Conservation (phyloP, 306 rosid species). For the Alnus glutinosa region DNA sequence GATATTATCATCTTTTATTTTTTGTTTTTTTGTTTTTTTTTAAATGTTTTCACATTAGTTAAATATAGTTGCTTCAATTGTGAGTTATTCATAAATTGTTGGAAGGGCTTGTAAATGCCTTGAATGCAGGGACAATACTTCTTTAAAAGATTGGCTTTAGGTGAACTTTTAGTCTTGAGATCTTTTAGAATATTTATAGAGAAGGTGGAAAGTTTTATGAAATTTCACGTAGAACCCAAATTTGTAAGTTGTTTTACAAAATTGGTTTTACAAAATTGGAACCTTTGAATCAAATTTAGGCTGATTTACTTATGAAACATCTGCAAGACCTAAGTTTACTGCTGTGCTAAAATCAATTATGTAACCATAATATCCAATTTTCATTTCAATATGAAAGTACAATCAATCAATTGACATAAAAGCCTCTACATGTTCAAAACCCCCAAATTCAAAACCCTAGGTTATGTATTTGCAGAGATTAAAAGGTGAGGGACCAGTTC, state of each 20-base stretch:
- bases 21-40: not conserved
- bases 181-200: not conserved
- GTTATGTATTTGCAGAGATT: not conserved
- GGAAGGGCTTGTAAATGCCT: not conserved
- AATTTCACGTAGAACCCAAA: not conserved
- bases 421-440: not conserved
- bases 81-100: not conserved
- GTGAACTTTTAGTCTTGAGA: not conserved
- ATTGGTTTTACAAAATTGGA: not conserved
- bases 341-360: not conserved
- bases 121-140: not conserved
- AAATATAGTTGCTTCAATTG: not conserved
- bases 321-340: not conserved
- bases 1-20: slow-evolving; percentile 7
- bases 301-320: not conserved
- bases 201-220: not conserved
- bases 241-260: not conserved
- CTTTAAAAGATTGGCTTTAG: not conserved
- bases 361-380: not conserved
- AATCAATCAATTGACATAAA: not conserved
- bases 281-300: not conserved
- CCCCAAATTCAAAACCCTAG: not conserved
- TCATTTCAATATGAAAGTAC: not conserved
- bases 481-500: not conserved
- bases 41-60: not conserved